Percentiles rank a stretch among this genome's conserved stretches.
phyloP scores from a whole-genome alignment of 2,329 filamentous ascomycete species.

The Cladophialophora bantiana region DNA sequence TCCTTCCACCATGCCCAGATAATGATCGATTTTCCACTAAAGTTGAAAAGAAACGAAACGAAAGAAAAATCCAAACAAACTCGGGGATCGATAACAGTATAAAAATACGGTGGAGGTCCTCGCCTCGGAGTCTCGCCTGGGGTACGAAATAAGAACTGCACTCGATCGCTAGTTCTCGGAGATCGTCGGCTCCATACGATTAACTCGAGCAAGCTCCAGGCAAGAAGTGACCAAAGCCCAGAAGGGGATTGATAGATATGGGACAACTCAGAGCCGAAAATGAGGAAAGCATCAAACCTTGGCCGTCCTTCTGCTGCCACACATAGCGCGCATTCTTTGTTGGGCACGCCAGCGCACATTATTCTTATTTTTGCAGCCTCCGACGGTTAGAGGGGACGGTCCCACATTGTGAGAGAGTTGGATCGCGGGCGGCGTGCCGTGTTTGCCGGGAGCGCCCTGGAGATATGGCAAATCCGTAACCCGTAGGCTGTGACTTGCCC shows the following conservation, averaged over 20 bases:
- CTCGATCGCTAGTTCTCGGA: slow-evolving; percentile 7
- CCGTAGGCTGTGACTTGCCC: not conserved
- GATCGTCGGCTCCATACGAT: slow-evolving; percentile 13
- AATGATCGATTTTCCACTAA: not conserved
- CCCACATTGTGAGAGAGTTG: slow-evolving; percentile 13
- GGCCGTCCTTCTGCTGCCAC: not conserved
- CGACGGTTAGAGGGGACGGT: slow-evolving; percentile 10
- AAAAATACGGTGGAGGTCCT: slow-evolving; percentile 7
- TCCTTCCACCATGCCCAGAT: slow-evolving; percentile 29
- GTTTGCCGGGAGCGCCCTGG: slow-evolving; percentile 11
- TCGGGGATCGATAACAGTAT: not conserved
- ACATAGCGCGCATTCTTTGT: not conserved
- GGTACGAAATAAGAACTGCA: not conserved
- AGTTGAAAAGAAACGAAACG: not conserved
- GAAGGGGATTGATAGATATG: not conserved
- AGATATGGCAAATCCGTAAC: slow-evolving; percentile 8
- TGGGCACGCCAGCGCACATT: not conserved
- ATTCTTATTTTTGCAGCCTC: not conserved
- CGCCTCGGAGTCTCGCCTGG: not conserved
- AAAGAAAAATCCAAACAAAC: not conserved
- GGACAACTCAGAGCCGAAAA: not conserved
- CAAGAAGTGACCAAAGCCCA: not conserved
- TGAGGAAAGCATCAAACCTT: not conserved
- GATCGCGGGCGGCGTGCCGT: slow-evolving; percentile 18
- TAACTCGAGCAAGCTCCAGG: slow-evolving; percentile 9